These are phyloP conservation scores for Leccinum pellstonianum DNA, from an alignment of 768 basidiomycete genomes.

Conservation along the genomic window DNA sequence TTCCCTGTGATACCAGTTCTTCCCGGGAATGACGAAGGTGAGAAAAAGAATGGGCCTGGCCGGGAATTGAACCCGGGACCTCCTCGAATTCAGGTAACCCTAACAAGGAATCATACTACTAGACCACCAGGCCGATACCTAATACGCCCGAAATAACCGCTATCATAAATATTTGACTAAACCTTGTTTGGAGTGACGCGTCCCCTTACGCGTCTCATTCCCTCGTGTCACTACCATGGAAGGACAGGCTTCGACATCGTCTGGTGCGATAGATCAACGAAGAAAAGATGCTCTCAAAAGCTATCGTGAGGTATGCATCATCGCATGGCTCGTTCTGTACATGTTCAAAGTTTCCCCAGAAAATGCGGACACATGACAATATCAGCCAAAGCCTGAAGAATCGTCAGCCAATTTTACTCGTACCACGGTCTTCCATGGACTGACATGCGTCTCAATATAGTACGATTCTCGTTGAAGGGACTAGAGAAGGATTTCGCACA, in stretches of 20 bases:
- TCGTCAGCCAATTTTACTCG: constrained; percentile 48
- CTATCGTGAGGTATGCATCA: constrained; percentile 63
- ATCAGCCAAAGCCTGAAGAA: constrained; percentile 89
- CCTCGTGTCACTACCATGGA: constrained; percentile 25
- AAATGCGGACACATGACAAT: constrained; percentile 89
- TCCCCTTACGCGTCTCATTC: constrained; percentile 17
- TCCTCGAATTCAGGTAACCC: constrained; percentile 46
- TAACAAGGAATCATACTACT: constrained; percentile 57
- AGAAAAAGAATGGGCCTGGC: constrained; percentile 40
- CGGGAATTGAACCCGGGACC: constrained; percentile 63
- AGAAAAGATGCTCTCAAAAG: constrained; percentile 70
- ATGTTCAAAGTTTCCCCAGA: constrained; percentile 49
- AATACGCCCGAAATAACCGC: background rate
- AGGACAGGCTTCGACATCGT: constrained; percentile 46
- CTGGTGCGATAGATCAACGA: constrained; percentile 65
- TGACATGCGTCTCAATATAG: constrained; percentile 39
- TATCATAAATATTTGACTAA: background rate
- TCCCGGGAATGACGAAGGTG: too few relatives aligned
- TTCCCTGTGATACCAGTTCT: too few relatives aligned
- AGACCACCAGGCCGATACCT: constrained; percentile 45
- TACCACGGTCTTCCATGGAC: background rate
- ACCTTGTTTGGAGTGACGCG: constrained; percentile 23
- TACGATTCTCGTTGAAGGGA: constrained; percentile 88
- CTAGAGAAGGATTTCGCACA: constrained; percentile 88
- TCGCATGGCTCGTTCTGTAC: background rate